Evolutionary conservation across 164 flowering plant species (phyloP).

Genomic region (Sedum album): DNA sequence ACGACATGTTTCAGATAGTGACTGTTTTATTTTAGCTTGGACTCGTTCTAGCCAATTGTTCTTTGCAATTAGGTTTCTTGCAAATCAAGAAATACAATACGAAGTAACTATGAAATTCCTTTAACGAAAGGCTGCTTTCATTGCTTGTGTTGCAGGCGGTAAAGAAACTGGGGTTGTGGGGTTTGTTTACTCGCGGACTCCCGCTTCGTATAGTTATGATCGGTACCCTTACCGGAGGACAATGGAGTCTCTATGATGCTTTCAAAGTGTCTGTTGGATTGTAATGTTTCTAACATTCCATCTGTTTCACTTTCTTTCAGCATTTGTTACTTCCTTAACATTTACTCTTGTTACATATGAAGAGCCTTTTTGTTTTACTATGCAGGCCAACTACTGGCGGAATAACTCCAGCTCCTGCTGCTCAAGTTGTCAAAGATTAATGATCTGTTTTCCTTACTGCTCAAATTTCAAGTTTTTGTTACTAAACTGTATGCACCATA

Average conservation of each 20-base stretch:
- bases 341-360: neutral
- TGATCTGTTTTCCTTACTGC: neutral
- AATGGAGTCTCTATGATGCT: no score
- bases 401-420: conserved; percentile 35
- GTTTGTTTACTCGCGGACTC: no score
- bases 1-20: no score
- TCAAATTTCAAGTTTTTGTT: neutral
- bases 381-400: no score
- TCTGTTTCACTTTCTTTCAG: neutral
- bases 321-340: neutral
- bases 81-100: no score
- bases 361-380: neutral
- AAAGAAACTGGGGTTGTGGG: conserved; percentile 56
- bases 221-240: conserved; percentile 83
- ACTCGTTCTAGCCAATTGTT: no score
- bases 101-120: no score
- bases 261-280: no score
- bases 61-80: neutral
- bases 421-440: conserved; percentile 12
- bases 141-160: conserved; percentile 51
- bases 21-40: no score
- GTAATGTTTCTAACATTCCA: conserved; percentile 25
- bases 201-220: conserved; percentile 89
- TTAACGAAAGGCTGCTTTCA: neutral
- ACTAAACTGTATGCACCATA: neutral